Percentiles rank a stretch among this genome's conserved stretches.
Conservation (phyloP, 2,329 filamentous ascomycete species). For the Chrysosporium queenslandicum region DNA sequence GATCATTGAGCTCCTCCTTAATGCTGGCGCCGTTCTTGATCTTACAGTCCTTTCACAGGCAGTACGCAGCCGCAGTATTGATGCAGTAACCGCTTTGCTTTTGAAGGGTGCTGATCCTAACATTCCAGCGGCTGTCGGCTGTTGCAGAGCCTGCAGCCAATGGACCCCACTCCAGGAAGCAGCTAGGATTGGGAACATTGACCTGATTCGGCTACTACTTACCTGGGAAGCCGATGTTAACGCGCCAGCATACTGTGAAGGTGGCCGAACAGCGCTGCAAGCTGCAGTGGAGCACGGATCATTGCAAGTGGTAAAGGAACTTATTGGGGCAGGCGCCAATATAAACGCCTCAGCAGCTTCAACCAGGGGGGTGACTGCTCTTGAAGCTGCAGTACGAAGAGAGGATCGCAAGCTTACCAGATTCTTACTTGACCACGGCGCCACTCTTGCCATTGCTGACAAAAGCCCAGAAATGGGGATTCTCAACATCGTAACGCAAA, state of each 20-base stretch:
- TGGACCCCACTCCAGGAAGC: constrained; percentile 16
- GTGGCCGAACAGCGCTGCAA: constrained; percentile 26
- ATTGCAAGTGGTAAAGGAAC: neutral
- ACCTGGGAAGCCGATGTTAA: constrained; percentile 14
- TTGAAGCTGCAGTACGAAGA: constrained; percentile 14
- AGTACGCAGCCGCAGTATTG: neutral
- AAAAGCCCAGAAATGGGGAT: neutral
- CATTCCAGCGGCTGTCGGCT: too few relatives aligned
- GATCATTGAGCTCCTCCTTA: constrained; percentile 11
- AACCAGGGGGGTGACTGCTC: neutral
- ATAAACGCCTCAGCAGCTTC: constrained; percentile 1
- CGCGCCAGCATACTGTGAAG: constrained; percentile 8
- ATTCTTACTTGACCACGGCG: constrained; percentile 12
- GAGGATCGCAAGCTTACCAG: constrained; percentile 11
- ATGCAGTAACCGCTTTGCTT: constrained; percentile 1
- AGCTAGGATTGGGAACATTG: constrained; percentile 10
- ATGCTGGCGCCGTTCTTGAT: neutral
- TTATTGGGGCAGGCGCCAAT: neutral
- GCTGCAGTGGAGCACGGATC: constrained; percentile 23
- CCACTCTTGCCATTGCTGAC: neutral
- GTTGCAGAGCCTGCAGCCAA: neutral
- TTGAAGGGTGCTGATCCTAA: constrained; percentile 5
- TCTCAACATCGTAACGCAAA: constrained; percentile 4
- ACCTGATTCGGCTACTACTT: constrained; percentile 16
- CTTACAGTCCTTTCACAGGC: neutral